Evolutionary conservation across 257 asterid species (phyloP), one percentile per base, ranked within the genome.

Genomic region (Solanum chmielewskii): DNA sequence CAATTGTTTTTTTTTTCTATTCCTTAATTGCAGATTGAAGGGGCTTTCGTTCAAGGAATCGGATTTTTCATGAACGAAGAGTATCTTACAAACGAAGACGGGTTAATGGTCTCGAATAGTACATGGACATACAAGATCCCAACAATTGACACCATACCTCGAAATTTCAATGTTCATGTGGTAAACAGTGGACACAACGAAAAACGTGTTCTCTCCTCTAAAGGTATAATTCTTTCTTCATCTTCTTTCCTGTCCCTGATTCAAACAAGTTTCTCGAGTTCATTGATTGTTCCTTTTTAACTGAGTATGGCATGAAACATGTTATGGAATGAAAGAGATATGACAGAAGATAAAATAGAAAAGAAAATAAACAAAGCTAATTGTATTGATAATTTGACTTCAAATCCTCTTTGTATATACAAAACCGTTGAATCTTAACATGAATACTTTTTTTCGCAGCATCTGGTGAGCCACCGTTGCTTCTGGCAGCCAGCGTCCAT

Each of bases 41-140:
- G 98, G 44, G 96, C 99, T 75, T 96, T 93, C 41, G 95, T 96
- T 18, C 98, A 94, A 92, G 99, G 99, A 41, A 84, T 96, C 8
- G 98, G 99, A 59, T 94, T 96, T 88, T 94, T 96, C 90, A 94
- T 94, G 98, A 93, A 87, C 18, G 98, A 96, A 94, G 99, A 96
- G 86, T 96, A 92, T 91, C 87, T 88, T 33, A 90, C 88, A 6
- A 91, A 96, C 66, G 44, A 86, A 13, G 92, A 96, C 27, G 99
- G 98, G 88, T 70, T 90, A 82, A 87, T 91, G 86, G 83, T 90
- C 59, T 78, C 93, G 9, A 92, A 96, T 88, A 89, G 98, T 73
- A 94, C 96, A 45, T 94, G 99, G 99, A 93, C 92, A 1, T 94
- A 94, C 90, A 93, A 94, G 92, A 94, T 96, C 91, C 99, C 99